Evolutionary conservation across 2,329 filamentous ascomycete genomes (phyloP), one percentile per base, ranked within the genome.

Genomic region (Graphilbum sp.): DNA sequence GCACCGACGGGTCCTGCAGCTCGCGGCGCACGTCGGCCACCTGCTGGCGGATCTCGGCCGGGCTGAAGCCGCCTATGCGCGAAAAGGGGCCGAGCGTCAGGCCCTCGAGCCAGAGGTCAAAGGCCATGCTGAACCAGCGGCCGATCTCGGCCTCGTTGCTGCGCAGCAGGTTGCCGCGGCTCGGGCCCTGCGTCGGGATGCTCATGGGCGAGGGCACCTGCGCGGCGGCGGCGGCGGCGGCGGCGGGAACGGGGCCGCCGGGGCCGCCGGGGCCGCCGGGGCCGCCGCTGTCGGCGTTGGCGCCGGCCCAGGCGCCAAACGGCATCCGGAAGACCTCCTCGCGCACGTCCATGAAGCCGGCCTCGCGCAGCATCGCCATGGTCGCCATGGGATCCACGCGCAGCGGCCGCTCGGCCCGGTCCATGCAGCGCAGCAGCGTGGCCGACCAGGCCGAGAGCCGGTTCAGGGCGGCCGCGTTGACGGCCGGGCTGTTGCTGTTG

Each of bases 341-440:
- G 45, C 71, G 69, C 47, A 95, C 75, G 43, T 95, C 79, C 29
- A 76, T 75, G 53, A 93, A 94, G 13, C 88, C 88, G 36, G 76
- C 71, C 5, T 67, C 60, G 46, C 75, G 65, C 39, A 96, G 64
- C 47, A 72, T 64, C 43, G 62, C 59, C 45, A 64, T 67, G 34
- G 68, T 85, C 45, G 54, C 60, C 39, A 59, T 51, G 5, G 59
- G 51, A 45, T 66, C 62, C 45, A 72, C 59, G 41, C 76, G 76
- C 40, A 92, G 67, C 24, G 79, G 75, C 35, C 74, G 74, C 35
- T 72, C 68, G 31, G 70, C 67, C 32, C 65, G 63, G 34, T 74
- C 66, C 46, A 85, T 87, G 32, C 39, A 41, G 12, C 13, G 16
- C 18, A 37, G 32, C 33, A 43, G 21, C 4, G 24, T 34, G 11